phyloP scores from a whole-genome alignment of 1,139 yeast species.

The Pichia kudriavzevii region DNA sequence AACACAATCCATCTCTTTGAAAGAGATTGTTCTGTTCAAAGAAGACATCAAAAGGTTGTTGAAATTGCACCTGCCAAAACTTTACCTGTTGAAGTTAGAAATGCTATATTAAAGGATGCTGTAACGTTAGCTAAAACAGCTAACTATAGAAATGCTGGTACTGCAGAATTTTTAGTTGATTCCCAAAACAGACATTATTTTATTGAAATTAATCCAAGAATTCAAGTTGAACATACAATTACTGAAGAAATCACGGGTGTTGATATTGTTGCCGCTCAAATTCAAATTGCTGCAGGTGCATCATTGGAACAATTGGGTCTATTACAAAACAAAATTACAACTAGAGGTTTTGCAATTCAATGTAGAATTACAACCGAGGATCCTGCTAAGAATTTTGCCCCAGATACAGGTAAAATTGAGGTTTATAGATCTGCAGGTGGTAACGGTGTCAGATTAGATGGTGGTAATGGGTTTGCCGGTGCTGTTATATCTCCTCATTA shows the following conservation, averaged over 20 bases:
- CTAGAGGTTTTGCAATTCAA: constrained; percentile 97
- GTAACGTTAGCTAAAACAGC: constrained; percentile 85
- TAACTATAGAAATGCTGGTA: constrained; percentile 94
- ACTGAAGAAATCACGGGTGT: constrained; percentile 99
- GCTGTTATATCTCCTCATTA: constrained; percentile 95
- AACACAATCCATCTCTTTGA: constrained; percentile 93
- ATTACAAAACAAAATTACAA: constrained; percentile 87
- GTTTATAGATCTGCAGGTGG: constrained; percentile 99
- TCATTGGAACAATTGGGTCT: constrained; percentile 84
- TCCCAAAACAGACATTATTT: constrained; percentile 91
- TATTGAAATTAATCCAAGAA: constrained; percentile 97
- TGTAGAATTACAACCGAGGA: constrained; percentile 99
- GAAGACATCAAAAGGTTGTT: constrained; percentile 98
- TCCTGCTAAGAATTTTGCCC: constrained; percentile 93
- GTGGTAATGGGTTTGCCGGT: constrained; percentile 99
- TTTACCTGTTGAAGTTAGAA: constrained; percentile 72
- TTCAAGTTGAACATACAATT: constrained; percentile 97
- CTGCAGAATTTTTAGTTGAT: constrained; percentile 96
- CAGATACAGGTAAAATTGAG: constrained; percentile 97
- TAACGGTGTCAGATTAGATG: constrained; percentile 97
- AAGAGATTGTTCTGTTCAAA: constrained; percentile 98
- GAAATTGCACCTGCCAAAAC: constrained; percentile 99
- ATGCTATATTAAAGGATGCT: constrained; percentile 89
- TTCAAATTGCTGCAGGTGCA: constrained; percentile 99
- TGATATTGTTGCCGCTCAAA: constrained; percentile 96